A percentile compares a stretch with the other conserved stretches of the same genome.
Evolutionary conservation across 306 rosid genomes (phyloP).

Genomic region (Oemleria cerasiformis): DNA sequence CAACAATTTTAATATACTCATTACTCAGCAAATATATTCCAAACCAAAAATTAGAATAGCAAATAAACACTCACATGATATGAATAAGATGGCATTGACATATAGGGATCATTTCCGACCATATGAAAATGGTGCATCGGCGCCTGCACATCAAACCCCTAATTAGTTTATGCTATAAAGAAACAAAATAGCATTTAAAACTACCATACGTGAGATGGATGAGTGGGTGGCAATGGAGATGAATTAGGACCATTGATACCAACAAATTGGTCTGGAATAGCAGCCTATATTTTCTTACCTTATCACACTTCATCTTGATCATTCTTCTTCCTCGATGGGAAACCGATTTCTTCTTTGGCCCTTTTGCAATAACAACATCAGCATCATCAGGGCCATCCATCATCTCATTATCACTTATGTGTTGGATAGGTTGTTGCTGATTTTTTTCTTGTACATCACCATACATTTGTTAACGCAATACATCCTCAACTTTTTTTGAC

Average conservation of each 20-base stretch:
- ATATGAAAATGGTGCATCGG: neutral
- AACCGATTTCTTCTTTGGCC: neutral
- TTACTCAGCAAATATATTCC: no score
- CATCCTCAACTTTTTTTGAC: neutral
- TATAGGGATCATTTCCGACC: neutral
- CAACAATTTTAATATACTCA: no score
- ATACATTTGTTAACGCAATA: neutral
- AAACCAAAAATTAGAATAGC: no score
- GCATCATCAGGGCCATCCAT: neutral
- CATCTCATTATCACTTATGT: neutral
- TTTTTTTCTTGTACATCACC: neutral
- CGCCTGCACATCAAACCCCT: neutral
- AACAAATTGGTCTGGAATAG: neutral
- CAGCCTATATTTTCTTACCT: neutral
- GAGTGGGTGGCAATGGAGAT: neutral
- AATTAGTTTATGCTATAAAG: neutral
- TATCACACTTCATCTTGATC: neutral
- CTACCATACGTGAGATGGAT: neutral
- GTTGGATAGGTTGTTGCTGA: neutral
- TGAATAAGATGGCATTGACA: neutral
- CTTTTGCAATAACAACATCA: neutral
- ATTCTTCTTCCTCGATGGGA: neutral
- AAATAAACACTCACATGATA: neutral
- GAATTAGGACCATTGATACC: neutral
- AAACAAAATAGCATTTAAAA: neutral